Conservation (phyloP, 495 filamentous ascomycete species). For the Aspergillus hancockii region DNA sequence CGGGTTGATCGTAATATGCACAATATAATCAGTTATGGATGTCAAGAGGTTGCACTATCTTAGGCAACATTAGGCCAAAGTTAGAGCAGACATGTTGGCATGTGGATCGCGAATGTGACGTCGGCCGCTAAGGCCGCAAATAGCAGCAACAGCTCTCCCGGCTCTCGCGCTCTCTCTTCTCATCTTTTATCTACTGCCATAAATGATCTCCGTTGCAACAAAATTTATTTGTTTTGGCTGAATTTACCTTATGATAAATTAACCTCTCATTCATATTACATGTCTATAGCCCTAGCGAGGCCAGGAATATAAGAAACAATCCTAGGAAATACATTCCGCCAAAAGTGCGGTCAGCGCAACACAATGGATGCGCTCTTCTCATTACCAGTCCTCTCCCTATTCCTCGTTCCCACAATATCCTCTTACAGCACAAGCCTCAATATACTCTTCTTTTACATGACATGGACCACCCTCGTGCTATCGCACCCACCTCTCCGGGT, state of each 20-base stretch:
- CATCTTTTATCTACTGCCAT: too few species aligned
- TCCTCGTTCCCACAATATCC: constrained; percentile 55
- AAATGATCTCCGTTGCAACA: too few species aligned
- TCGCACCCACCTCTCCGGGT: constrained; percentile 74
- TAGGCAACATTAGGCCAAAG: background rate
- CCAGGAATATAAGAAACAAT: background rate
- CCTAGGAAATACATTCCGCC: constrained; percentile 4
- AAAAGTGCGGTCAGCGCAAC: background rate
- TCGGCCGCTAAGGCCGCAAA: background rate
- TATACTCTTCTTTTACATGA: constrained; percentile 84
- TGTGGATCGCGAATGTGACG: constrained; percentile 2
- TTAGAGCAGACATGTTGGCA: constrained; percentile 2
- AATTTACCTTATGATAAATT: background rate
- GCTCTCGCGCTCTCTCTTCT: too few species aligned
- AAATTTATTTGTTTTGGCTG: background rate
- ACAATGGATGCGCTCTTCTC: constrained; percentile 65
- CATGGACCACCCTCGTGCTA: constrained; percentile 82
- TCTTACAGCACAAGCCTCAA: constrained; percentile 79
- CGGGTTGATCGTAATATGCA: background rate
- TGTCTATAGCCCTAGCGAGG: background rate
- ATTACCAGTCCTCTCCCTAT: constrained; percentile 67
- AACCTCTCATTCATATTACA: background rate
- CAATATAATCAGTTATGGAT: background rate
- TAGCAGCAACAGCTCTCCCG: too few species aligned
- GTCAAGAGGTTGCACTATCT: background rate